Evolutionary conservation across 441 rosid genomes (phyloP).

Genomic region (Populus hybrid): DNA sequence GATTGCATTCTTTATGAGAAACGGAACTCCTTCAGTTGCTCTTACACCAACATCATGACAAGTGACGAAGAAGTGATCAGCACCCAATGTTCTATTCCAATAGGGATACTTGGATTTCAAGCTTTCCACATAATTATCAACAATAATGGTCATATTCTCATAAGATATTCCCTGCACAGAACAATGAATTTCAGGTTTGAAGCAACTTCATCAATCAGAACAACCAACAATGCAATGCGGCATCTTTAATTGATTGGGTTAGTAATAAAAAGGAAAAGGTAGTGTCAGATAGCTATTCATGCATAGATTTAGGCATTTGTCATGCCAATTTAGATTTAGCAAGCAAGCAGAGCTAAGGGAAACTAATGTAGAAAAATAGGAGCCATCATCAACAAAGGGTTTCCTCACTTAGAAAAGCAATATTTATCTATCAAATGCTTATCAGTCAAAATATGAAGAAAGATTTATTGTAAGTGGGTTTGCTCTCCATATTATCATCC

Average conservation of each 20-base stretch:
- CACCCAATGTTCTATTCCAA: slow-evolving; percentile 94
- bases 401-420: neutral
- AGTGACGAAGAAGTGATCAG: slow-evolving; percentile 95
- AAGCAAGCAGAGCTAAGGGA: neutral
- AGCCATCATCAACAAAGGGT: neutral
- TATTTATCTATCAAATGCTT: neutral
- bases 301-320: neutral
- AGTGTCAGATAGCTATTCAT: neutral
- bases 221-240: neutral
- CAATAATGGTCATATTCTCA: slow-evolving; percentile 88
- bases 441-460: neutral
- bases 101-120: slow-evolving; percentile 72
- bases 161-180: slow-evolving; percentile 75
- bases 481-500: neutral
- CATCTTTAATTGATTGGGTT: neutral
- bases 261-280: neutral
- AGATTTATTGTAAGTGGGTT: neutral
- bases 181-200: neutral
- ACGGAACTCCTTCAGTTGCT: slow-evolving; percentile 84
- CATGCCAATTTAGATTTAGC: no score
- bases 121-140: slow-evolving; percentile 65
- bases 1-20: slow-evolving; percentile 81
- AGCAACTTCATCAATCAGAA: neutral
- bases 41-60: slow-evolving; percentile 98
- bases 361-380: neutral